These are phyloP conservation scores for Alternaria conjuncta DNA, from an alignment of 2,329 filamentous ascomycete genomes.

Conservation along the genomic window DNA sequence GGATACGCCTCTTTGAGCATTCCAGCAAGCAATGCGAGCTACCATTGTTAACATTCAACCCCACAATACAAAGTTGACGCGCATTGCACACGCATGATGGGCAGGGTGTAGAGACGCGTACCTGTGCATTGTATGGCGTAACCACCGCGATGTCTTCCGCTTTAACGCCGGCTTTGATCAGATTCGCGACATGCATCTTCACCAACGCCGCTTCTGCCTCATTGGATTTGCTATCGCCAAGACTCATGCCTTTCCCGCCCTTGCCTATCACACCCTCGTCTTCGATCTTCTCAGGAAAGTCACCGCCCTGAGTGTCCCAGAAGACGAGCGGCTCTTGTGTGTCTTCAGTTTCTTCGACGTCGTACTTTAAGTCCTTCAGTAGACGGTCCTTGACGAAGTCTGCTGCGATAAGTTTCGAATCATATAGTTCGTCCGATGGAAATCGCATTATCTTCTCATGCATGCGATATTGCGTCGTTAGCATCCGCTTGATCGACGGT, in stretches of 20 bases:
- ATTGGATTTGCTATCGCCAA: slow-evolving; percentile 87
- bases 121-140: slow-evolving; percentile 95
- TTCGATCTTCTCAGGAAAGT: slow-evolving; percentile 83
- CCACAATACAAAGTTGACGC: slow-evolving; percentile 4
- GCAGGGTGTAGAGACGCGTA: slow-evolving; percentile 40
- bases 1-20: slow-evolving; percentile 81
- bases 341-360: slow-evolving; percentile 80
- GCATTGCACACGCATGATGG: slow-evolving; percentile 9
- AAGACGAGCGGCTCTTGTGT: slow-evolving; percentile 88
- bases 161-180: slow-evolving; percentile 80
- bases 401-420: slow-evolving; percentile 78
- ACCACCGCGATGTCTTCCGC: slow-evolving; percentile 89
- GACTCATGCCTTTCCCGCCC: slow-evolving; percentile 55
- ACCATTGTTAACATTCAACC: slow-evolving; percentile 18
- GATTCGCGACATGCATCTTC: slow-evolving; percentile 73
- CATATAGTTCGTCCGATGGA: slow-evolving; percentile 88
- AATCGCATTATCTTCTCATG: slow-evolving; percentile 95
- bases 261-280: slow-evolving; percentile 67
- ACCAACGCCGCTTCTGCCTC: slow-evolving; percentile 87
- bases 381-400: slow-evolving; percentile 77
- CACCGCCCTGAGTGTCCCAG: slow-evolving; percentile 94
- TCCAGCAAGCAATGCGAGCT: slow-evolving; percentile 77
- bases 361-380: slow-evolving; percentile 78
- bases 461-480: slow-evolving; percentile 98
- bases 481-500: slow-evolving; percentile 84